Conservation (phyloP, 2,329 filamentous ascomycete species). For the Pseudocercospora fuligena region DNA sequence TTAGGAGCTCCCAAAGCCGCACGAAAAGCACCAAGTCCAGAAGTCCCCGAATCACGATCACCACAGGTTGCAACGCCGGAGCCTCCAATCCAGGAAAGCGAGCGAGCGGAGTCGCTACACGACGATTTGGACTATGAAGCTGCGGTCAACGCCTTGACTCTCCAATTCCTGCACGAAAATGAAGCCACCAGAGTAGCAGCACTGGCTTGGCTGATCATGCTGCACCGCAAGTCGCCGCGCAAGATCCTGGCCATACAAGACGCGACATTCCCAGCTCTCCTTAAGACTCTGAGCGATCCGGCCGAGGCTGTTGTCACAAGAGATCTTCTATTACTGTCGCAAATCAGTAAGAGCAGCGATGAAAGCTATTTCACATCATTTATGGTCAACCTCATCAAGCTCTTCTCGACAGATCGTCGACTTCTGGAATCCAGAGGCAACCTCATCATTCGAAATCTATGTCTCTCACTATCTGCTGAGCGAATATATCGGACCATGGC, state of each 20-base stretch:
- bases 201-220: constrained; percentile 95
- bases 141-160: constrained; percentile 87
- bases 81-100: constrained; percentile 28
- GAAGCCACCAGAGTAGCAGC: constrained; percentile 94
- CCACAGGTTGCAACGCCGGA: constrained; percentile 38
- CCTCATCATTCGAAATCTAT: constrained; percentile 93
- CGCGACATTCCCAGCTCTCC: constrained; percentile 90
- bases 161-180: constrained; percentile 94
- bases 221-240: constrained; percentile 90
- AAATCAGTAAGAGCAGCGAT: constrained; percentile 95
- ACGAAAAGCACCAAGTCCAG: constrained; percentile 34
- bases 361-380: constrained; percentile 98
- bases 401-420: constrained; percentile 92
- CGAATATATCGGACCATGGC: constrained; percentile 94
- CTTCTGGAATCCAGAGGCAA: constrained; percentile 92
- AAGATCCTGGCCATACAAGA: constrained; percentile 92
- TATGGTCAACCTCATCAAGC: constrained; percentile 93
- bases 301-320: constrained; percentile 95
- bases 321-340: constrained; percentile 88
- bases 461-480: constrained; percentile 88
- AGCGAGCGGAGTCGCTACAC: constrained; percentile 18
- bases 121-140: constrained; percentile 75
- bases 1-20: constrained; percentile 16
- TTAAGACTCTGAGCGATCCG: constrained; percentile 95
- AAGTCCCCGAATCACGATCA: constrained; percentile 32